Base-by-base conservation (phyloP, 352 stramenopile species). In the Globisporangium paddicum region DNA sequence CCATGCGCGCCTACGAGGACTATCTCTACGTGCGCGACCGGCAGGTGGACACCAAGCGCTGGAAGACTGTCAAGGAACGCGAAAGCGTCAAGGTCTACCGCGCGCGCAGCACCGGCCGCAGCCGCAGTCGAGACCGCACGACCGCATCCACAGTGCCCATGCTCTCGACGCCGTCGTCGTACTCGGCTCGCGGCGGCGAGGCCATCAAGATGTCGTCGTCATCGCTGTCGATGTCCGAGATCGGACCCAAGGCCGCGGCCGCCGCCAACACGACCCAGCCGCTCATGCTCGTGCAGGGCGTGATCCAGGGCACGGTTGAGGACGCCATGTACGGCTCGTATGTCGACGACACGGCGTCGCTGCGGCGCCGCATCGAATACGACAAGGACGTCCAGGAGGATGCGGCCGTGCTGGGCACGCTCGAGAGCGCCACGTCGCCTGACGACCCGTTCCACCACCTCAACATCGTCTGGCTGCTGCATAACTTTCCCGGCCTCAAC, bases 371-470 rank as follows among this genome's bases (percentile, higher is more conserved):
- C 10, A 70, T 62, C 16, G 28, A 60, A 18, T 81, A 73, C 65
- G 46, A 75, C n/a, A 63, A 77, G 13, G 75, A 86, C 49, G 57
- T 71, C 25, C 77, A 86, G 48, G 80, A 83, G 58, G 75, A 82
- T 49, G 75, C 64, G 42, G 72, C 82, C 14, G 68, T 82, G 11
- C 60, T 84, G 19, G 58, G 52, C 73, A 70, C 56, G 66, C 76
- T 80, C 44, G 71, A 63, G 19, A 68, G 57, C 26, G 73, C 72
- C n/a, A 84, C 44, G 11, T 55, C 73, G 41, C 14, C 18, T 1
- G 56, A 69, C 16, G 73, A 86, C 34, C 79, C 77, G 48, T 89
- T 79, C 68, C 72, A 71, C 41, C 82, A 82, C 61, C 70, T 81
- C 11, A 77, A 77, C n/a, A 32, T 87, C 21, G 60, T 69, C 0